Conservation (phyloP, 768 basidiomycete genomes). For the Pleurotus citrinopileatus region DNA sequence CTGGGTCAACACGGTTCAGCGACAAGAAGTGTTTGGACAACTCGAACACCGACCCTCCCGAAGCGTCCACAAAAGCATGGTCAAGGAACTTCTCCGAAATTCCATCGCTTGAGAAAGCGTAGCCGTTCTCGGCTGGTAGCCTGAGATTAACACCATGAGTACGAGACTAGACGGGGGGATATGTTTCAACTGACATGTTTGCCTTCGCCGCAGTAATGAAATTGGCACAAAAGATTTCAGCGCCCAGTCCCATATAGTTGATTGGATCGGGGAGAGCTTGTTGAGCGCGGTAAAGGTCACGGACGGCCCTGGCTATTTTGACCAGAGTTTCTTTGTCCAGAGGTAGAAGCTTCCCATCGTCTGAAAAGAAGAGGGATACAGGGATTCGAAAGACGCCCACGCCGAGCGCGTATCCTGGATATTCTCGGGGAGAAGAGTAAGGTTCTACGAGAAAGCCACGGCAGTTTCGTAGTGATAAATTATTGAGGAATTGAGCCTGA, state of each 20-base stretch:
- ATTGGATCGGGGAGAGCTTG: conserved; percentile 15
- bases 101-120: conserved; percentile 20
- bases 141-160: background rate
- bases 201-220: conserved; percentile 6
- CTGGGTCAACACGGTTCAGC: conserved; percentile 22
- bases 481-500: conserved; percentile 11
- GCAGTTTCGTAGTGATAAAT: conserved; percentile 18
- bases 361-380: conserved; percentile 17
- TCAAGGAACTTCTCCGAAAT: conserved; percentile 15
- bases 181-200: conserved; percentile 1
- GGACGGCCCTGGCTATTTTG: conserved; percentile 9
- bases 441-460: conserved; percentile 16
- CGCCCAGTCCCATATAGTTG: conserved; percentile 13
- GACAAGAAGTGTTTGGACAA: conserved; percentile 20
- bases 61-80: conserved; percentile 1
- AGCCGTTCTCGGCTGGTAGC: conserved; percentile 15
- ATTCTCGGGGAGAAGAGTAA: conserved; percentile 14
- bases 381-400: conserved; percentile 15
- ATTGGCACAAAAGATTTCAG: conserved; percentile 14
- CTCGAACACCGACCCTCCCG: conserved; percentile 10
- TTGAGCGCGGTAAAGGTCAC: conserved; percentile 14
- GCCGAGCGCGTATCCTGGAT: conserved; percentile 21
- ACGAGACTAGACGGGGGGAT: background rate
- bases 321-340: conserved; percentile 10
- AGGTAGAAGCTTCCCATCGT: conserved; percentile 4